These are phyloP conservation scores for Starmerella bacillaris DNA, from an alignment of 805 yeast genomes.

Conservation along the genomic window DNA sequence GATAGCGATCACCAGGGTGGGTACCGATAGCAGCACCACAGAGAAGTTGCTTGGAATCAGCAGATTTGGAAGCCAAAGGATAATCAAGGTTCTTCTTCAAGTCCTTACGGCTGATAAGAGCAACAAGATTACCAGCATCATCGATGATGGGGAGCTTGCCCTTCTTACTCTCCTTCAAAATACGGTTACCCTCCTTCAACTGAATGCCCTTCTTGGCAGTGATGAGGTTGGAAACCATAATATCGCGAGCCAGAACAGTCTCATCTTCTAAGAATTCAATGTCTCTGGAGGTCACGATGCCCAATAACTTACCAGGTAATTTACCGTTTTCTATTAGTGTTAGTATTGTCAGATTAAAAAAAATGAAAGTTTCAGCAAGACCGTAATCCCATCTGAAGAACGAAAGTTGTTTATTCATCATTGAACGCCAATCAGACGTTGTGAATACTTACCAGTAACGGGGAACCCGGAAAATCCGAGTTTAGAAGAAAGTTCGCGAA, in stretches of 20 bases:
- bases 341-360: slow-evolving; percentile 15
- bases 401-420: slow-evolving; percentile 75
- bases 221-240: slow-evolving; percentile 80
- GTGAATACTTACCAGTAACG: slow-evolving; percentile 80
- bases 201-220: slow-evolving; percentile 72
- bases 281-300: slow-evolving; percentile 94
- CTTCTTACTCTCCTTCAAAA: slow-evolving; percentile 81
- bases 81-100: slow-evolving; percentile 85
- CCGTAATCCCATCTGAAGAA: slow-evolving; percentile 81
- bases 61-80: slow-evolving; percentile 90
- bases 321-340: slow-evolving; percentile 53
- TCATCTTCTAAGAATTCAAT: slow-evolving; percentile 80
- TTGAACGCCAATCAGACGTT: slow-evolving; percentile 19
- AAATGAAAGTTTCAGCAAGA: slow-evolving; percentile 67
- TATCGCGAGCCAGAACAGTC: slow-evolving; percentile 41
- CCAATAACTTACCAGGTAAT: slow-evolving; percentile 75
- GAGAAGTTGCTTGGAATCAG: slow-evolving; percentile 79
- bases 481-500: slow-evolving; percentile 45
- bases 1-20: slow-evolving; percentile 66
- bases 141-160: slow-evolving; percentile 95
- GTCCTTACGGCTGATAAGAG: slow-evolving; percentile 87
- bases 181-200: slow-evolving; percentile 71
- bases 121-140: slow-evolving; percentile 50
- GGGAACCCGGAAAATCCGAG: slow-evolving; percentile 97
- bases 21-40: slow-evolving; percentile 99